Conservation (phyloP, 31 red algal species). For the Pterothamnion heteromorphum region DNA sequence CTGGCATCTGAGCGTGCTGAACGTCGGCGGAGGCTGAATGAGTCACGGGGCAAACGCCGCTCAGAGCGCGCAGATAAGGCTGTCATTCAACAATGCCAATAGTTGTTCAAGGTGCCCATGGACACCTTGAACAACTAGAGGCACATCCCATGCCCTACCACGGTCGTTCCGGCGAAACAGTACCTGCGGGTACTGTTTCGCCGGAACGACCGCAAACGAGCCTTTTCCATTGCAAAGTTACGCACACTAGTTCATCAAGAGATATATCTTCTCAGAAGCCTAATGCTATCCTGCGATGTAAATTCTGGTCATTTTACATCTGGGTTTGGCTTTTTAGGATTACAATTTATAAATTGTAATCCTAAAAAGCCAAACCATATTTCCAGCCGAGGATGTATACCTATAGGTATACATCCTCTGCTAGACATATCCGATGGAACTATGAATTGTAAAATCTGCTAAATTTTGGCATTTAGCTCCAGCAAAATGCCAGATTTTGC, state of each 20-base stretch:
- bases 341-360: too few relatives aligned
- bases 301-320: conserved; percentile 23
- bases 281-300: conserved; percentile 33
- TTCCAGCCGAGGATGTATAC: too few relatives aligned
- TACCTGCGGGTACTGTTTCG: conserved; percentile 42
- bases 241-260: neutral
- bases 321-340: neutral
- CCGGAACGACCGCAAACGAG: neutral
- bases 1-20: too few relatives aligned
- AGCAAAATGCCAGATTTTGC: too few relatives aligned
- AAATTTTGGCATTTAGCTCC: conserved; percentile 33
- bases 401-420: too few relatives aligned
- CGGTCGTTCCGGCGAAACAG: conserved; percentile 21
- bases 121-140: too few relatives aligned
- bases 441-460: conserved; percentile 23
- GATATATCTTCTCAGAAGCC: conserved; percentile 28
- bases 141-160: neutral
- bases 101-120: too few relatives aligned
- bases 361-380: too few relatives aligned
- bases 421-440: conserved; percentile 23
- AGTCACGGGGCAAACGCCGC: too few relatives aligned
- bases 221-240: neutral
- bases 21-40: too few relatives aligned
- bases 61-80: too few relatives aligned
- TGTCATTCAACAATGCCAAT: too few relatives aligned